Percentiles rank a stretch among this genome's conserved stretches.
phyloP scores from a whole-genome alignment of 768 basidiomycete genomes.

The Chalciporus pseudorubinellus region DNA sequence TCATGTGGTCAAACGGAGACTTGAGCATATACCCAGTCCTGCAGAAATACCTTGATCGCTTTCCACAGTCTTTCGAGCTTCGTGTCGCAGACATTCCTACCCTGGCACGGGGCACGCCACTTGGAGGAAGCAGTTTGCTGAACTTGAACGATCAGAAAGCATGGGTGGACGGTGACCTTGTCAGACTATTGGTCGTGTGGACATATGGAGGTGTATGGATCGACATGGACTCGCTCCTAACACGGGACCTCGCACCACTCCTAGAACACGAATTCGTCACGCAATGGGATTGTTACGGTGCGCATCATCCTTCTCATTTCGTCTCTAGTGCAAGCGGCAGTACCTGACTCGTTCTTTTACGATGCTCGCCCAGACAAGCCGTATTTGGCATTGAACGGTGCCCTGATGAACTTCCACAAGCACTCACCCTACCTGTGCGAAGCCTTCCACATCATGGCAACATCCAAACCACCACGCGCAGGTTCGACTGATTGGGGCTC shows the following conservation, averaged over 20 bases:
- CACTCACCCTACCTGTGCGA: constrained; percentile 97
- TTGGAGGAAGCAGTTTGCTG: constrained; percentile 65
- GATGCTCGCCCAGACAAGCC: constrained; percentile 54
- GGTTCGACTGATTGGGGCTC: constrained; percentile 94
- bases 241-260: constrained; percentile 81
- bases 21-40: constrained; percentile 56
- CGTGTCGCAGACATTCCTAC: constrained; percentile 61
- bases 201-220: constrained; percentile 92
- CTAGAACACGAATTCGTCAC: constrained; percentile 95
- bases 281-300: constrained; percentile 99
- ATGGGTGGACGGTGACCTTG: constrained; percentile 93
- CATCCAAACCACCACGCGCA: constrained; percentile 65
- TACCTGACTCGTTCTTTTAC: background rate
- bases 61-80: constrained; percentile 71
- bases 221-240: constrained; percentile 95
- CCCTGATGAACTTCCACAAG: constrained; percentile 87
- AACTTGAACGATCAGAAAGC: constrained; percentile 70
- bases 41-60: constrained; percentile 53
- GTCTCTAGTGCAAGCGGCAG: background rate
- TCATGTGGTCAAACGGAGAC: constrained; percentile 93
- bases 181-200: constrained; percentile 88
- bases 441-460: constrained; percentile 88
- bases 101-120: constrained; percentile 73
- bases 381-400: constrained; percentile 84
- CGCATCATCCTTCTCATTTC: constrained; percentile 13